Evolutionary conservation across 1,139 yeast genomes (phyloP).

Genomic region (Saccharomyces hybrid): DNA sequence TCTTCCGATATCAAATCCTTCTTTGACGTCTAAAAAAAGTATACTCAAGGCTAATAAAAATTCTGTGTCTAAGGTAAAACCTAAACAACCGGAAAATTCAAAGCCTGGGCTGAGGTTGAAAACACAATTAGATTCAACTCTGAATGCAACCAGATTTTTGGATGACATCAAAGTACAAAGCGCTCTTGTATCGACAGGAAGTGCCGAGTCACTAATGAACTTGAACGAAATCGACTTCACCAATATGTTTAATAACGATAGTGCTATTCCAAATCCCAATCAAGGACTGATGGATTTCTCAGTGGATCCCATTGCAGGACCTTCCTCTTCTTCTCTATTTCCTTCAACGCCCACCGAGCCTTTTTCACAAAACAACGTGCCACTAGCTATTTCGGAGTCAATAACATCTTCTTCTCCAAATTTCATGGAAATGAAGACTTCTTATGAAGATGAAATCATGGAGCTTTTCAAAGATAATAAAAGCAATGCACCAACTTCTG

Average conservation of each 20-base stretch:
- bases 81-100: not conserved
- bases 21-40: not conserved
- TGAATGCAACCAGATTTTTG: not conserved
- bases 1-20: not conserved
- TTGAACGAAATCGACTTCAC: slow-evolving; percentile 32
- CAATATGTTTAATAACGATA: slow-evolving; percentile 17
- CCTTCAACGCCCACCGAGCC: not conserved
- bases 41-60: not conserved
- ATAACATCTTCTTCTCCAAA: not conserved
- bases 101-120: not conserved
- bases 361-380: not conserved
- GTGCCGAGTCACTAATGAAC: slow-evolving; percentile 5
- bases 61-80: not conserved
- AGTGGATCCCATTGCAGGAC: not conserved
- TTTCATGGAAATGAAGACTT: not conserved
- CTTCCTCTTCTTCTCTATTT: not conserved
- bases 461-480: not conserved
- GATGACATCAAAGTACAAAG: not conserved
- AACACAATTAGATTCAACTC: not conserved
- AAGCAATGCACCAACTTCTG: not conserved
- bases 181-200: not conserved
- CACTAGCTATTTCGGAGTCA: not conserved
- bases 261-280: not conserved
- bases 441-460: not conserved
- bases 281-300: not conserved